Evolutionary conservation across 805 yeast genomes (phyloP).

Genomic region (Cephaloascus albidus): DNA sequence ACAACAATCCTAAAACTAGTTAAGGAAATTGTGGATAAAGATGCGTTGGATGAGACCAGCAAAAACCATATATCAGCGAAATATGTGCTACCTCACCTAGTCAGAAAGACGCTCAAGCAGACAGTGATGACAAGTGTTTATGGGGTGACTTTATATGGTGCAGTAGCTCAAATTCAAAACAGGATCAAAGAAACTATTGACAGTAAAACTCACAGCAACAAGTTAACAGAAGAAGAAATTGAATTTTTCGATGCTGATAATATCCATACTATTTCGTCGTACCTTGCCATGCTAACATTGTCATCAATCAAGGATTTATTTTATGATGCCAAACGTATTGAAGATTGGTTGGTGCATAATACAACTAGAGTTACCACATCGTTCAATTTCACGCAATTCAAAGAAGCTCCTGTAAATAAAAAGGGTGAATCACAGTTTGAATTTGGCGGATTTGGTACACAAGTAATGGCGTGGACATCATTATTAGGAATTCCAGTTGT

Average conservation of each 20-base stretch:
- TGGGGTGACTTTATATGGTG: constrained; percentile 31
- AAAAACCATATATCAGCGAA: constrained; percentile 6
- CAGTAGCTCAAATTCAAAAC: constrained; percentile 18
- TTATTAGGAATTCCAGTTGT: constrained; percentile 30
- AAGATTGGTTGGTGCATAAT: constrained; percentile 24
- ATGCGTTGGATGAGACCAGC: constrained; percentile 1
- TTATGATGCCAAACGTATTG: constrained; percentile 20
- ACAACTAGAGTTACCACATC: constrained; percentile 19
- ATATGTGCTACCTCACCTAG: constrained; percentile 9
- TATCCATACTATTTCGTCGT: constrained; percentile 3
- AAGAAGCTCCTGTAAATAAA: constrained; percentile 5
- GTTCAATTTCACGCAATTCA: constrained; percentile 6
- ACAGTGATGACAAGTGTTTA: constrained; percentile 37
- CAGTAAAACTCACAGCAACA: constrained; percentile 2
- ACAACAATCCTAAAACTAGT: constrained; percentile 19
- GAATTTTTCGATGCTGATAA: background rate
- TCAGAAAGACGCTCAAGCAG: constrained; percentile 26
- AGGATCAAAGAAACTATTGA: constrained; percentile 13
- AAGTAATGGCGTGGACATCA: constrained; percentile 33
- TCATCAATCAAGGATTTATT: constrained; percentile 20
- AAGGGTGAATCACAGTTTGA: background rate
- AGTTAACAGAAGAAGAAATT: background rate
- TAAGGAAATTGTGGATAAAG: constrained; percentile 4
- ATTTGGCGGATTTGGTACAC: constrained; percentile 8
- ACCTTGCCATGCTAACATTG: constrained; percentile 13